Conservation (phyloP, 768 basidiomycete species). For the Pholiota microspora region DNA sequence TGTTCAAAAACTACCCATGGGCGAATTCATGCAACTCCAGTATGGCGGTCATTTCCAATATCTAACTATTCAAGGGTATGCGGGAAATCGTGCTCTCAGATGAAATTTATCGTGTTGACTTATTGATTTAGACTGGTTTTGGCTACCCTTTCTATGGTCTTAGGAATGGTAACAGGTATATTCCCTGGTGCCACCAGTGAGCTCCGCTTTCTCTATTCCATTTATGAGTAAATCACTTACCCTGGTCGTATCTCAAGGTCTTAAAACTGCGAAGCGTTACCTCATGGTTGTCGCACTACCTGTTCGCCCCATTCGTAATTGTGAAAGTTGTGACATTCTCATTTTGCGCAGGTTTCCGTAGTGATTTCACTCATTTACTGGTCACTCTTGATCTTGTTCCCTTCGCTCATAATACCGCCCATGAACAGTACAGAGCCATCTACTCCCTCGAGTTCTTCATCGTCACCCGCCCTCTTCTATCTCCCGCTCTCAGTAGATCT, state of each 20-base stretch:
- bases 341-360: slow-evolving; percentile 28
- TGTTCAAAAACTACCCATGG: slow-evolving; percentile 24
- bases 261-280: slow-evolving; percentile 48
- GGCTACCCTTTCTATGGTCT: slow-evolving; percentile 33
- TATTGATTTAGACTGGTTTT: slow-evolving; percentile 30
- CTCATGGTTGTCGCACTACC: slow-evolving; percentile 67
- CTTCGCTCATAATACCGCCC: slow-evolving; percentile 46
- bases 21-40: slow-evolving; percentile 36
- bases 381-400: slow-evolving; percentile 55
- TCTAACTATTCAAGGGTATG: slow-evolving; percentile 77
- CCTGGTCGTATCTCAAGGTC: slow-evolving; percentile 24
- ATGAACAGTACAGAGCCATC: slow-evolving; percentile 14
- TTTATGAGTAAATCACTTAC: not conserved
- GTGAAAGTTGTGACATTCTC: not conserved
- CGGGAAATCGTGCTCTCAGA: not conserved
- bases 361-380: slow-evolving; percentile 61
- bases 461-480: slow-evolving; percentile 24
- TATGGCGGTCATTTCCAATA: slow-evolving; percentile 71
- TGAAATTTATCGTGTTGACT: not conserved
- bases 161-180: slow-evolving; percentile 31
- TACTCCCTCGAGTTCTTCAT: slow-evolving; percentile 23
- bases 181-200: slow-evolving; percentile 29
- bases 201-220: slow-evolving; percentile 3
- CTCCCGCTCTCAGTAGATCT: slow-evolving; percentile 59
- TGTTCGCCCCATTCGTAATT: slow-evolving; percentile 33